Evolutionary conservation across 2,329 filamentous ascomycete genomes (phyloP).

Genomic region (Byssothecium circinans): DNA sequence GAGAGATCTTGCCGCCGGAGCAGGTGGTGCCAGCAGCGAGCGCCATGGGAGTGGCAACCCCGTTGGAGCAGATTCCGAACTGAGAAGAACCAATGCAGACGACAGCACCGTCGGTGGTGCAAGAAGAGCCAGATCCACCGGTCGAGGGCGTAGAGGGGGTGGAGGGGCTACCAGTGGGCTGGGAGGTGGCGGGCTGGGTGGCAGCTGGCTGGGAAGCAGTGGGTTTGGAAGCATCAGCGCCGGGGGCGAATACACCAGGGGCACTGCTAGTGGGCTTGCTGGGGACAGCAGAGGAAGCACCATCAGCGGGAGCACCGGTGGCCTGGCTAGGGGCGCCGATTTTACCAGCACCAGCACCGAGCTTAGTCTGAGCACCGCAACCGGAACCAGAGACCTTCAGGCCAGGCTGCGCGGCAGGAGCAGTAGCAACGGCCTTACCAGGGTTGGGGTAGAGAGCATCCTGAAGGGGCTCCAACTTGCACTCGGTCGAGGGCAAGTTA

Average conservation of each 20-base stretch:
- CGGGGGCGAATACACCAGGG: constrained; percentile 6
- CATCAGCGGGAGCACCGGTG: constrained; percentile 3
- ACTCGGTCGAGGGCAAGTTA: constrained; percentile 63
- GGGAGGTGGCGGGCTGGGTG: constrained; percentile 7
- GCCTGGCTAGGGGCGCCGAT: constrained; percentile 27
- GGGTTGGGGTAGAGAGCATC: constrained; percentile 71
- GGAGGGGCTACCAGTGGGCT: constrained; percentile 13
- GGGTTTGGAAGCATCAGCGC: constrained; percentile 1
- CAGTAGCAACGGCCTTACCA: constrained; percentile 54
- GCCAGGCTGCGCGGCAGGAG: constrained; percentile 32
- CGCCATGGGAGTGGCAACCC: constrained; percentile 44
- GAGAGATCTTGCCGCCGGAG: constrained; percentile 36
- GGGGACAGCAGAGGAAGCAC: constrained; percentile 6
- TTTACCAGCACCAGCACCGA: constrained; percentile 35
- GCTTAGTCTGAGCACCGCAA: constrained; percentile 27
- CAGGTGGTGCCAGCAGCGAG: constrained; percentile 49
- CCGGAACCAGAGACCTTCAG: constrained; percentile 35
- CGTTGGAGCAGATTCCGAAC: constrained; percentile 51
- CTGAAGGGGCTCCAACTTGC: constrained; percentile 55
- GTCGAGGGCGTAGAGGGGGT: constrained; percentile 8
- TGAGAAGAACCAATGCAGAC: constrained; percentile 48
- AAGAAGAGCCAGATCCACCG: constrained; percentile 31
- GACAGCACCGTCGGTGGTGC: constrained; percentile 45
- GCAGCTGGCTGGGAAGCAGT: constrained; percentile 5
- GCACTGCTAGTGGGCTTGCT: constrained; percentile 1